Percentiles rank a stretch among this genome's conserved stretches.
Evolutionary conservation across 2,329 filamentous ascomycete species (phyloP).

Genomic region (Pseudopithomyces chartarum): DNA sequence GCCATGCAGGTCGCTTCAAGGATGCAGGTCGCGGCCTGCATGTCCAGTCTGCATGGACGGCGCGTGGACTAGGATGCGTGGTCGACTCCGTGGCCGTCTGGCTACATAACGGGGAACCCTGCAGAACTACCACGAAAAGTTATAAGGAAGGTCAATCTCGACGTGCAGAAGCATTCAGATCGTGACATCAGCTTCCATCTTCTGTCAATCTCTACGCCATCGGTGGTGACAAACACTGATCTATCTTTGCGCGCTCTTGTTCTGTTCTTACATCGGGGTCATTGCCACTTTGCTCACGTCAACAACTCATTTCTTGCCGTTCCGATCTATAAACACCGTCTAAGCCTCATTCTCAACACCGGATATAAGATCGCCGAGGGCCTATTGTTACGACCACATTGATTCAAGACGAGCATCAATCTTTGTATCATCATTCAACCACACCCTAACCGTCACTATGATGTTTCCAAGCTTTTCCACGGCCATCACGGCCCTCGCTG

Average conservation of each 20-base stretch:
- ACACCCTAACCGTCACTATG: slow-evolving; percentile 25
- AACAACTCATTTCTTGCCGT: not conserved
- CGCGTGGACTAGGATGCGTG: slow-evolving; percentile 30
- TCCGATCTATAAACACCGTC: not conserved
- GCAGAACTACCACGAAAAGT: slow-evolving; percentile 17
- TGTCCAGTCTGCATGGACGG: slow-evolving; percentile 34
- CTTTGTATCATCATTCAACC: not conserved
- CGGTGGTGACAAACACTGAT: slow-evolving; percentile 5
- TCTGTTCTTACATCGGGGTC: not conserved
- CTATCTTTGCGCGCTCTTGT: slow-evolving; percentile 9
- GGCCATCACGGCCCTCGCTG: slow-evolving; percentile 24
- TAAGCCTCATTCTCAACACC: not conserved
- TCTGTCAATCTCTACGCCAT: not conserved
- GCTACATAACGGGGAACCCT: slow-evolving; percentile 30
- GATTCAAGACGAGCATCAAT: not conserved
- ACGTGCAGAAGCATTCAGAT: slow-evolving; percentile 4
- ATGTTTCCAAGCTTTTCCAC: slow-evolving; percentile 31
- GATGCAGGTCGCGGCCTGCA: slow-evolving; percentile 29
- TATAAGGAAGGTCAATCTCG: slow-evolving; percentile 25
- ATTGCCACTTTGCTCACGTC: not conserved
- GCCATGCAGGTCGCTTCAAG: slow-evolving; percentile 34
- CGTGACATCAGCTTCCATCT: slow-evolving; percentile 5
- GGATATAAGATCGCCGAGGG: not conserved
- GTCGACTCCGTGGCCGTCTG: slow-evolving; percentile 25
- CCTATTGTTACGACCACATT: not conserved